These are phyloP conservation scores for Chlamydomonas reinhardtii DNA, from an alignment of 163 green algal species.

Conservation along the genomic window DNA sequence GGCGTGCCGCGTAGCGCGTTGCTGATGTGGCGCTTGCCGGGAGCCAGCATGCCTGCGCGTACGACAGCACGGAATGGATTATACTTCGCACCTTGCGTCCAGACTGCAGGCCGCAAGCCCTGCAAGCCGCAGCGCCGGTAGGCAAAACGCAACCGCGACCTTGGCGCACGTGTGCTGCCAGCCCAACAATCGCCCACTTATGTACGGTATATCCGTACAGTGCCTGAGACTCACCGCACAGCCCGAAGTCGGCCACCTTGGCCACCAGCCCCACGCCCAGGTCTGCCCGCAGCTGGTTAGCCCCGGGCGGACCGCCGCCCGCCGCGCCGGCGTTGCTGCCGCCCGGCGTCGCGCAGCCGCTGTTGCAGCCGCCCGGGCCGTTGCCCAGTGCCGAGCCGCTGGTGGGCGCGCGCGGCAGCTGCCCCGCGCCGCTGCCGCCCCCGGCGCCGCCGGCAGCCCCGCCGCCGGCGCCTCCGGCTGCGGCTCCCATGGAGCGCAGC, in stretches of 20 bases:
- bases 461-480: not conserved
- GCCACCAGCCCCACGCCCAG: constrained; percentile 28
- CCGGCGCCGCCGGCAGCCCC: not conserved
- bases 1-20: constrained; percentile 49
- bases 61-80: no score
- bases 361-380: not conserved
- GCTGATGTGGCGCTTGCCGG: constrained; percentile 53
- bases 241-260: constrained; percentile 45
- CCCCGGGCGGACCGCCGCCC: not conserved
- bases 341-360: constrained; percentile 15
- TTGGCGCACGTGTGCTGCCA: no score
- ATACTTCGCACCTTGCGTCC: no score
- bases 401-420: no score
- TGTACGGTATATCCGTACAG: no score
- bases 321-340: not conserved
- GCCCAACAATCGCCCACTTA: no score
- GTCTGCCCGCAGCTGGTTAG: not conserved
- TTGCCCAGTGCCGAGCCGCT: not conserved
- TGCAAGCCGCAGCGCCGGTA: no score
- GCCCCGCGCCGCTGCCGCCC: not conserved
- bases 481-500: constrained; percentile 32
- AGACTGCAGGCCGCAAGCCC: no score
- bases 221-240: not conserved
- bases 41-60: constrained; percentile 1
- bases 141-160: no score